Evolutionary conservation across 805 yeast genomes (phyloP).

Genomic region (Ogataea methanolica): DNA sequence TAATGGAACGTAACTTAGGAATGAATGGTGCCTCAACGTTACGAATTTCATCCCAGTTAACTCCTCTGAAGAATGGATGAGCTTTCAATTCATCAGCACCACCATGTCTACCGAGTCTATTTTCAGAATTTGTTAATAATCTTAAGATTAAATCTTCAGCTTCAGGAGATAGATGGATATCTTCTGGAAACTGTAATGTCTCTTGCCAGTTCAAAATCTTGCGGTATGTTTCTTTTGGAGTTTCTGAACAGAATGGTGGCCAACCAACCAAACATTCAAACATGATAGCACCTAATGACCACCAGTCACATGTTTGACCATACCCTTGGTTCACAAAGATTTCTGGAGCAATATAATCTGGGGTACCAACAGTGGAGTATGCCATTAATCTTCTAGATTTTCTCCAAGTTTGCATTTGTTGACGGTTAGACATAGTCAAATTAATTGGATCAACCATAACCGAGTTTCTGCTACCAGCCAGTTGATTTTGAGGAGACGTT

Average conservation of each 20-base stretch:
- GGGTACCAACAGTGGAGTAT: conserved; percentile 94
- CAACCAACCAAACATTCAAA: conserved; percentile 93
- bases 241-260: conserved; percentile 96
- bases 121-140: conserved; percentile 71
- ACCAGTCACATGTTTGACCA: conserved; percentile 98
- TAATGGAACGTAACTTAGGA: conserved; percentile 84
- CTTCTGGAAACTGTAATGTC: conserved; percentile 84
- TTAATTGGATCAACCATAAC: conserved; percentile 93
- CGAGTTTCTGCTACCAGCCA: conserved; percentile 56
- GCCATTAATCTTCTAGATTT: conserved; percentile 91
- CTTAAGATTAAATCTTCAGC: conserved; percentile 81
- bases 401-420: conserved; percentile 95
- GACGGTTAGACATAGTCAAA: conserved; percentile 90
- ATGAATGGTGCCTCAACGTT: conserved; percentile 90
- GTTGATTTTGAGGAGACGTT: conserved; percentile 15
- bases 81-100: conserved; percentile 88
- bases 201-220: conserved; percentile 91
- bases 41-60: conserved; percentile 86
- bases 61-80: conserved; percentile 94
- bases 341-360: conserved; percentile 95
- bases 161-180: conserved; percentile 82
- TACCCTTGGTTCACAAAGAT: conserved; percentile 90
- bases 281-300: conserved; percentile 96
- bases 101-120: conserved; percentile 80
- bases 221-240: conserved; percentile 89